Conservation (phyloP, 2,329 filamentous ascomycete species). For the Neophaeococcomyces aloes region DNA sequence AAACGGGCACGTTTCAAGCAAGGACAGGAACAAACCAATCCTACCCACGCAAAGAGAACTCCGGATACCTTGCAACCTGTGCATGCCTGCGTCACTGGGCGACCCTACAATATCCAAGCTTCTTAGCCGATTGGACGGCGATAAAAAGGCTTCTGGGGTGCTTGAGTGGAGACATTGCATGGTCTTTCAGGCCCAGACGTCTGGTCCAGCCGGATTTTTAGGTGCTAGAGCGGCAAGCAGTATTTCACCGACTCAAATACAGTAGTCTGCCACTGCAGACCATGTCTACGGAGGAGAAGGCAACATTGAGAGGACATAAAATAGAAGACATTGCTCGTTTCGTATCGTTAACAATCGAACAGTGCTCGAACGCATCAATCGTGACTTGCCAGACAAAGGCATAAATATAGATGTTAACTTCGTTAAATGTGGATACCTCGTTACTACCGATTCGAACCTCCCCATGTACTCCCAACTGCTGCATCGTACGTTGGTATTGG, state of each 20-base stretch:
- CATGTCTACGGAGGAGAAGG: too few species aligned
- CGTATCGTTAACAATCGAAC: slow-evolving; percentile 8
- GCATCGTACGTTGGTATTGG: slow-evolving; percentile 78
- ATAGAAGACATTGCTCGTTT: slow-evolving; percentile 11
- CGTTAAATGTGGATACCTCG: slow-evolving; percentile 14
- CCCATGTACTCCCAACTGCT: slow-evolving; percentile 43
- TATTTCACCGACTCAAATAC: too few species aligned
- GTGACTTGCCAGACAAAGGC: not conserved
- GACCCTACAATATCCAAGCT: too few species aligned
- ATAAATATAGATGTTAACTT: slow-evolving; percentile 2
- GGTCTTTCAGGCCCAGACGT: too few species aligned
- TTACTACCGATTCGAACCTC: slow-evolving; percentile 19
- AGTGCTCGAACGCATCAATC: not conserved
- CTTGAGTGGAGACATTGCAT: too few species aligned
- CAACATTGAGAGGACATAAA: not conserved
- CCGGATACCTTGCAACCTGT: not conserved
- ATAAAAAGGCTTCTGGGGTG: too few species aligned
- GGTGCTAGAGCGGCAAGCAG: too few species aligned
- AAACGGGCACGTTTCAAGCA: not conserved
- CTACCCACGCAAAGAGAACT: too few species aligned
- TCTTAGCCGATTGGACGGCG: too few species aligned
- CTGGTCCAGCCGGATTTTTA: too few species aligned
- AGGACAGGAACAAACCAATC: slow-evolving; percentile 1
- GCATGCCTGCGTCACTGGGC: not conserved
- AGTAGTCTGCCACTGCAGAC: too few species aligned